phyloP scores from a whole-genome alignment of 345 rosid species.

The thale cress (Arabidopsis thaliana) region DNA sequence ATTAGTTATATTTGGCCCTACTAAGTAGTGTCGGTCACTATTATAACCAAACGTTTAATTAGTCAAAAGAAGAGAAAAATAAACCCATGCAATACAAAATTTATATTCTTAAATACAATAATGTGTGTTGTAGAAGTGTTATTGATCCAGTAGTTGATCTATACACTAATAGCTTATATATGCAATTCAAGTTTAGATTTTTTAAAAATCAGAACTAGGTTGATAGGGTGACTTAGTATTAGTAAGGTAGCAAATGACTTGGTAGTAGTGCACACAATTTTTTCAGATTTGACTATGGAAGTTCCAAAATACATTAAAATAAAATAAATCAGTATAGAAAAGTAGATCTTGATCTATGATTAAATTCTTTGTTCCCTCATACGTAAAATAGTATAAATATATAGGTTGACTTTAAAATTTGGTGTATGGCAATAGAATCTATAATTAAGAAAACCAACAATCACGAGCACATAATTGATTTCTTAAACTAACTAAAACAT shows the following conservation, averaged over 20 bases:
- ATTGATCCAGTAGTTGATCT: not conserved
- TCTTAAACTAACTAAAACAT: constrained; percentile 18
- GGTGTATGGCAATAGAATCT: constrained; percentile 7
- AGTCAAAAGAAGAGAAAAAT: not conserved
- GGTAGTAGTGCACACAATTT: not conserved
- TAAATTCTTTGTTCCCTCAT: constrained; percentile 34
- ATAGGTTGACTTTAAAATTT: constrained; percentile 33
- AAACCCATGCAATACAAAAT: not conserved
- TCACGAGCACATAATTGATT: constrained; percentile 22
- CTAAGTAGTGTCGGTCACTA: not conserved
- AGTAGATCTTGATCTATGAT: constrained; percentile 42
- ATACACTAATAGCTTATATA: not conserved
- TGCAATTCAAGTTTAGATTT: not conserved
- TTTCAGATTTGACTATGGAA: constrained; percentile 32
- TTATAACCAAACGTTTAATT: not conserved
- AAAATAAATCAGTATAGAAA: not conserved
- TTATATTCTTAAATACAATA: not conserved
- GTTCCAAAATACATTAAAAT: not conserved
- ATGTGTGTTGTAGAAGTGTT: not conserved
- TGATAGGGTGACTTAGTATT: not conserved
- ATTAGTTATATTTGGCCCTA: not conserved
- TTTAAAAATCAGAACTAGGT: not conserved
- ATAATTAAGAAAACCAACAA: constrained; percentile 9
- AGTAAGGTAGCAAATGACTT: not conserved
- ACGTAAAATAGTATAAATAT: constrained; percentile 4